Conservation (phyloP, 2,329 filamentous ascomycete genomes). For the Hymenoscyphus repandus region DNA sequence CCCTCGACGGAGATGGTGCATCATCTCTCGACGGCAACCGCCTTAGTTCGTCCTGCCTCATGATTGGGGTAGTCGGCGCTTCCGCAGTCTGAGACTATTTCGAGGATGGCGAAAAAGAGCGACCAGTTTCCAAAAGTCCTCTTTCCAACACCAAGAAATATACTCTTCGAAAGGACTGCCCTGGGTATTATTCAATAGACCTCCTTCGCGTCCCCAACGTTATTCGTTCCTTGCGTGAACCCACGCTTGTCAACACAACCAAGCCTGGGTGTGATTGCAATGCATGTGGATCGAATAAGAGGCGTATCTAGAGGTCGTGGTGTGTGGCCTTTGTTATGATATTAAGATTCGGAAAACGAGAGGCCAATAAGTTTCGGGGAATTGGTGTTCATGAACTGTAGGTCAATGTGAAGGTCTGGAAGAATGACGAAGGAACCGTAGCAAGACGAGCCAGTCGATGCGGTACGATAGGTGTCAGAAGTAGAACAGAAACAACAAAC, state of each 20-base stretch:
- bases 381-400: slow-evolving; percentile 11
- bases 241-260: slow-evolving; percentile 26
- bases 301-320: slow-evolving; percentile 7
- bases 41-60: slow-evolving; percentile 11
- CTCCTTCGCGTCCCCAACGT: slow-evolving; percentile 19
- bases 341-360: slow-evolving; percentile 15
- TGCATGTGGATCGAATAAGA: slow-evolving; percentile 24
- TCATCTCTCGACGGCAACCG: slow-evolving; percentile 13
- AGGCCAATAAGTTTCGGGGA: slow-evolving; percentile 14
- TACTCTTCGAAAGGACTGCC: slow-evolving; percentile 8
- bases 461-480: slow-evolving; percentile 10
- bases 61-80: slow-evolving; percentile 19
- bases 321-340: slow-evolving; percentile 17
- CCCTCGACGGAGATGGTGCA: slow-evolving; percentile 14
- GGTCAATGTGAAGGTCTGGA: slow-evolving; percentile 10
- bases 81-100: slow-evolving; percentile 8
- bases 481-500: slow-evolving; percentile 15
- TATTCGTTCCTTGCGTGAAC: slow-evolving; percentile 8
- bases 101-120: background rate
- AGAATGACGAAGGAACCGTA: slow-evolving; percentile 1
- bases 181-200: slow-evolving; percentile 14
- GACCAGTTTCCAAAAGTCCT: slow-evolving; percentile 11
- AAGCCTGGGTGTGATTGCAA: slow-evolving; percentile 11
- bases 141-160: slow-evolving; percentile 8
- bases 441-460: slow-evolving; percentile 8